Evolutionary conservation across 768 basidiomycete genomes (phyloP).

Genomic region (Gyrodon lividus): DNA sequence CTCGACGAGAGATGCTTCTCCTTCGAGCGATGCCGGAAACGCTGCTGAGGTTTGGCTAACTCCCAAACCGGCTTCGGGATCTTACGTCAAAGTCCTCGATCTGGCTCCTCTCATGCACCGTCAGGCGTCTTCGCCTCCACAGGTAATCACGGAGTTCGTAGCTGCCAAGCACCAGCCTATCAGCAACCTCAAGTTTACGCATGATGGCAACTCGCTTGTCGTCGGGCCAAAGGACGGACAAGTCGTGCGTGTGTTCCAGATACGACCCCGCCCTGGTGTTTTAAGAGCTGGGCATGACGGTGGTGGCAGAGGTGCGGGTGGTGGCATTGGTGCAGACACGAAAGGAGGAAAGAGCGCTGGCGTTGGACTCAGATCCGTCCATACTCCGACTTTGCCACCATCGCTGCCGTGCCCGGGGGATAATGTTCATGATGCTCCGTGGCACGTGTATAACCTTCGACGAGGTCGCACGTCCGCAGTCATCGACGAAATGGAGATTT

Average conservation of each 20-base stretch:
- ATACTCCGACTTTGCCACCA: constrained; percentile 3
- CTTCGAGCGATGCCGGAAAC: constrained; percentile 14
- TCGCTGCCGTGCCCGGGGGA: constrained; percentile 5
- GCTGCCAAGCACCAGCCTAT: constrained; percentile 49
- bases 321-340: neutral
- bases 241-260: constrained; percentile 47
- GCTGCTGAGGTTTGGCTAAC: constrained; percentile 4
- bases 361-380: constrained; percentile 1
- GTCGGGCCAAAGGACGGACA: constrained; percentile 58
- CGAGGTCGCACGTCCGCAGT: constrained; percentile 71
- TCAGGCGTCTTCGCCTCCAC: constrained; percentile 22
- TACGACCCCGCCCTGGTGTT: constrained; percentile 30
- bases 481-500: constrained; percentile 47
- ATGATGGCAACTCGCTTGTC: constrained; percentile 51
- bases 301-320: neutral
- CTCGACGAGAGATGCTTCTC: constrained; percentile 7
- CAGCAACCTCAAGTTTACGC: constrained; percentile 47
- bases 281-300: constrained; percentile 12
- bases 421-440: constrained; percentile 34
- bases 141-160: constrained; percentile 46
- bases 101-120: constrained; percentile 36
- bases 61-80: constrained; percentile 29
- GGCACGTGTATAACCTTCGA: constrained; percentile 65
- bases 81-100: constrained; percentile 59
- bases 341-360: constrained; percentile 6